Base-by-base conservation (phyloP, 2,329 filamentous ascomycete genomes). In the Penicillium hesseltinei region DNA sequence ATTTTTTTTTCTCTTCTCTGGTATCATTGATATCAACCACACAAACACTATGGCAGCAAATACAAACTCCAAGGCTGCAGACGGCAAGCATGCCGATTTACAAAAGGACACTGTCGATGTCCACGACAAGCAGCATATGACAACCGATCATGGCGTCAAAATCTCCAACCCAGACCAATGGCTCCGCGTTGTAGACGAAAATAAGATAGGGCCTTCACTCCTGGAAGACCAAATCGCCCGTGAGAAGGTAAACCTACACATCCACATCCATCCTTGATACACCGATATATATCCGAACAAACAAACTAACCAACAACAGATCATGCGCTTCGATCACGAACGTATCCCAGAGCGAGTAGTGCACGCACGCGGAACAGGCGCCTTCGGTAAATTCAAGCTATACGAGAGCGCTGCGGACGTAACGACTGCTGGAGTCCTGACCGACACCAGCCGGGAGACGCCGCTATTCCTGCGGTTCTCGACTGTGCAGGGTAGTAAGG, bases 71-170 rank as follows among this genome's bases (percentile, higher is more conserved):
- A 55, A 57, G 27, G 44, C 51, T 9, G 45, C 38, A 25, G 61
- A 66, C 39, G 59, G 56, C 51, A 91, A 92, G 79, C 68, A 83
- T 27, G 78, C 80, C 17, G 86, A 92, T 66, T 78, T 92, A 47
- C 72, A 79, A 27, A 74, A 75, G 40, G 77, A 86, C 60, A 88
- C 78, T 4, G 82, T 84, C 54, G 81, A 90, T 68, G 80, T 84
- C 2, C 76, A 82, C 44, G 74, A 82, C 49, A 80, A 84, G 38
- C 78, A 81, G 33, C 80, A 83, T 39, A 84, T 92, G 63, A 93
- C 90, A 0, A 88, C 87, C 48, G 91, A 96, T 68, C 90, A 82
- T 75, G 91, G 91, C 23, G 85, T 88, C 29, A 90, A 88, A 73
- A 82, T 91, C 67, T 77, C 79, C 42, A 88, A 88, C 66, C 87